Conservation (phyloP, 179 eudicot genomes). For the Beta lomatogona region DNA sequence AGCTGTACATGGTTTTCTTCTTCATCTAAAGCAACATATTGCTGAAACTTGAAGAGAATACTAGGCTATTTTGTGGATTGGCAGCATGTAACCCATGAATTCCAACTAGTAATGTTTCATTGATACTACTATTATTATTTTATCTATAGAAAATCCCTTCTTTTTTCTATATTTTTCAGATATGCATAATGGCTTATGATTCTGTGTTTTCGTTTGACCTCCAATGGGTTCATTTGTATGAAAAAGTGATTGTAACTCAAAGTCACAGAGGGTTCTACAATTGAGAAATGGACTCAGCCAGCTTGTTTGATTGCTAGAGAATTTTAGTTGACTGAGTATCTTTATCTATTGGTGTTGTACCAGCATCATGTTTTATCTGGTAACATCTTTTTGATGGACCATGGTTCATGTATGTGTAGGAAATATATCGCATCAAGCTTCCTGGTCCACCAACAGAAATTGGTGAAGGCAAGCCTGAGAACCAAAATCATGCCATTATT, state of each 20-base stretch:
- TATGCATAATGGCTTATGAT: not conserved
- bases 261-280: not conserved
- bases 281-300: not conserved
- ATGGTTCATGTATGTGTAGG: slow-evolving; percentile 46
- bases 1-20: no score
- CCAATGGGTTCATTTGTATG: not conserved
- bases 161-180: not conserved
- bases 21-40: no score
- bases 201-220: not conserved
- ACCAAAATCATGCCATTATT: slow-evolving; percentile 97
- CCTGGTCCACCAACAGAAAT: slow-evolving; percentile 89
- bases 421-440: slow-evolving; percentile 97
- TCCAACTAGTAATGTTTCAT: no score
- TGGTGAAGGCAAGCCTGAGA: slow-evolving; percentile 99
- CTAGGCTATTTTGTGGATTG: no score
- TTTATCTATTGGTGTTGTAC: not conserved
- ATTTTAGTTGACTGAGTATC: not conserved
- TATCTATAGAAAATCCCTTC: not conserved
- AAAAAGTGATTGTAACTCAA: not conserved
- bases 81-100: no score
- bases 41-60: no score
- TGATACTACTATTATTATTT: no score
- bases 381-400: slow-evolving; percentile 1
- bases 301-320: not conserved
- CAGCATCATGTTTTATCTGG: not conserved